Evolutionary conservation across 2,329 filamentous ascomycete species (phyloP), one percentile per base, ranked within the genome.

Genomic region (Venturia oleaginea): DNA sequence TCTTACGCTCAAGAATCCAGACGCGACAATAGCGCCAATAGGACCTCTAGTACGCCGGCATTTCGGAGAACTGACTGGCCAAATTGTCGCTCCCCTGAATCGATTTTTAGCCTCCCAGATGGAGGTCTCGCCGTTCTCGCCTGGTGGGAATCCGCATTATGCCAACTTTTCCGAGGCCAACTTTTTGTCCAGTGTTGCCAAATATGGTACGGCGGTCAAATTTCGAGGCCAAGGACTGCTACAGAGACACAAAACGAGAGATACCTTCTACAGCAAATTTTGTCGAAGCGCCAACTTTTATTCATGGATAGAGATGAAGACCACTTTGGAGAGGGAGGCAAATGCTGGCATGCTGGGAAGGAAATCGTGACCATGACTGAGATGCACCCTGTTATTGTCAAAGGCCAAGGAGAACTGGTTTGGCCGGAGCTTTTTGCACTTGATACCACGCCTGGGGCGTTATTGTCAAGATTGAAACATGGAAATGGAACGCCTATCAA

Each of bases 231-330:
- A 75, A 37, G 70, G 70, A 1, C 74, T 75, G 1, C 69, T 77
- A 6, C 75, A 76, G 67, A 67, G 73, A 61, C 75, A 77, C 65
- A 68, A 70, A 32, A 70, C 70, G 3, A 68, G 75, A 30, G 74
- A 77, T 62, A 70, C 67, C 0, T 59, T 78, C 34, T 78, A 78
- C 64, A 72, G 70, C 62, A 68, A 64, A 8, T 78, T 77, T 66
- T 77, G 75, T 62, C 68, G 68, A 32, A 73, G 71, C 5, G 69
- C 73, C 7, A 77, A 76, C 54, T 78, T 77, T 62, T 76, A 76
- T 63, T 73, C 72, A 17, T 77, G 75, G 74, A 66, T 78, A 24
- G 75, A 78, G 38, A 76, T 77, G 74, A 78, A 77, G 67, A 69
- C 76, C 19, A 70, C 69, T 19, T 65, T 77, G 43, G 76, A 78